phyloP scores from a whole-genome alignment of 441 rosid species.

The Populus tomentosa region DNA sequence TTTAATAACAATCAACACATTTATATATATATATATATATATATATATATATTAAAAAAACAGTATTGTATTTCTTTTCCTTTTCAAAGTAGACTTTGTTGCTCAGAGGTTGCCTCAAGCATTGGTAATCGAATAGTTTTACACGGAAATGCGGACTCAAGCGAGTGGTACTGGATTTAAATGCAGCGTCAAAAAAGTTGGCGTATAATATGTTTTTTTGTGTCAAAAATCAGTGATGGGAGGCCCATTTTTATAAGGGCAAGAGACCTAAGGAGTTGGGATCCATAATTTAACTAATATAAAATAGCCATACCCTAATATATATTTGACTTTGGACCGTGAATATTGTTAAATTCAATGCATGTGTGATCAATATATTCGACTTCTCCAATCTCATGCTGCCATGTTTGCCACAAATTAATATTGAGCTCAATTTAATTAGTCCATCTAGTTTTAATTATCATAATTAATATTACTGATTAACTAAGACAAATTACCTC shows the following conservation, averaged over 20 bases:
- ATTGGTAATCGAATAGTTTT: constrained; percentile 10
- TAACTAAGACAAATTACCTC: no score
- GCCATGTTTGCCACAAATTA: background rate
- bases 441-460: no score
- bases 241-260: background rate
- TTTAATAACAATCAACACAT: constrained; percentile 7
- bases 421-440: background rate
- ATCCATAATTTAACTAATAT: background rate
- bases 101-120: constrained; percentile 9
- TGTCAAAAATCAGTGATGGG: background rate
- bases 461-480: no score
- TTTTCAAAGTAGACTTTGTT: constrained; percentile 14
- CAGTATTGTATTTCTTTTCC: background rate
- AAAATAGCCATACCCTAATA: background rate
- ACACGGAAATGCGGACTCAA: background rate
- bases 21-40: background rate
- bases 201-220: background rate
- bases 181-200: background rate
- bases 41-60: background rate
- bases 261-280: background rate
- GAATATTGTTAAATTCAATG: background rate
- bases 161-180: background rate
- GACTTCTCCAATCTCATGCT: background rate
- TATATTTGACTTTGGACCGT: constrained; percentile 1
- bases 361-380: background rate